Conservation (phyloP, 768 basidiomycete genomes). For the Mycena vitilis region DNA sequence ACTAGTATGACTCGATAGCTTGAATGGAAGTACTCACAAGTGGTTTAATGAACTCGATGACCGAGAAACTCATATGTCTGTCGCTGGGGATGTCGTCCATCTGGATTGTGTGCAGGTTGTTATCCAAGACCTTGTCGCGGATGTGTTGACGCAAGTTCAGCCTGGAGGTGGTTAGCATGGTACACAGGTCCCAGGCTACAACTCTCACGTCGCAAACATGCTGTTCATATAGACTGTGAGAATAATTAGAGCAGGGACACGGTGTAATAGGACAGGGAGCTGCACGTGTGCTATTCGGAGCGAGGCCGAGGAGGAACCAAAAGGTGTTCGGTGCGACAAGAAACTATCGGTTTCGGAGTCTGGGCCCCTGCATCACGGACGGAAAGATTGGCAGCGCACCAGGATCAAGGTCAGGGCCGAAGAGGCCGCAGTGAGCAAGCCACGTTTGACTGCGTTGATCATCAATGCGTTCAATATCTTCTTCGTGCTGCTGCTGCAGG, state of each 20-base stretch:
- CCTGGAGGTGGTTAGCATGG: not conserved
- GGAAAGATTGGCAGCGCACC: constrained; percentile 2
- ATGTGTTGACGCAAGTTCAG: constrained; percentile 25
- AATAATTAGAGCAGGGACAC: no score
- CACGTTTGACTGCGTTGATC: constrained; percentile 25
- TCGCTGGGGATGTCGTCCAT: not conserved
- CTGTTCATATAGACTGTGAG: constrained; percentile 34
- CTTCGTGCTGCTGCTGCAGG: not conserved
- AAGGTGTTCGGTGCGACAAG: constrained; percentile 27
- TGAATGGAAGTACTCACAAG: not conserved
- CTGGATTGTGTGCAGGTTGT: not conserved
- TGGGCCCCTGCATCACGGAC: no score
- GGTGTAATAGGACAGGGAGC: not conserved
- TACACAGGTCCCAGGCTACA: not conserved
- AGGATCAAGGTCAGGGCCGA: constrained; percentile 22
- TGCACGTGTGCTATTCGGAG: constrained; percentile 29
- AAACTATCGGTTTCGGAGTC: constrained; percentile 9
- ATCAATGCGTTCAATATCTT: constrained; percentile 26
- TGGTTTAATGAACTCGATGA: not conserved
- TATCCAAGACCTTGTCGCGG: not conserved
- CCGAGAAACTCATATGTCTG: not conserved
- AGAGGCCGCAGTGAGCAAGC: constrained; percentile 23
- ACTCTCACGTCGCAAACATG: constrained; percentile 32
- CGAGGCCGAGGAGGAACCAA: constrained; percentile 32
- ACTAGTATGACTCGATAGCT: no score